Conservation (phyloP, 352 stramenopile genomes). For the Phytophthora idaei region DNA sequence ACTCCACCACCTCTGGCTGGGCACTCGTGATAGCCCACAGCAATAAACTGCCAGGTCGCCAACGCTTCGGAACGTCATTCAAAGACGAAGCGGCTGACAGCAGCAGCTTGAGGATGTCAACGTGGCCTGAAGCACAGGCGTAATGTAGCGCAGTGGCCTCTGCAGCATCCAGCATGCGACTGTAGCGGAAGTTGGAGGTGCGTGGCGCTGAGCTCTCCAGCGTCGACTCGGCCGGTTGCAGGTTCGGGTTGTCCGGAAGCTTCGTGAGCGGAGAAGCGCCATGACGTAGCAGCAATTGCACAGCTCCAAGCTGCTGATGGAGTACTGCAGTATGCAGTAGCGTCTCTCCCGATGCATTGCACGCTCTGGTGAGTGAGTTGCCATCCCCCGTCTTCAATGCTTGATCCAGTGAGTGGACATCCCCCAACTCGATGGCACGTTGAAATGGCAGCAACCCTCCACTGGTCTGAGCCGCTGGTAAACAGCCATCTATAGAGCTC, state of each 20-base stretch:
- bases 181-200: constrained; percentile 64
- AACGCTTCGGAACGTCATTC: constrained; percentile 24
- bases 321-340: constrained; percentile 73
- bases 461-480: constrained; percentile 42
- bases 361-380: constrained; percentile 9
- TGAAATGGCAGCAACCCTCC: constrained; percentile 47
- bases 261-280: constrained; percentile 47
- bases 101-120: constrained; percentile 72
- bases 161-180: constrained; percentile 49
- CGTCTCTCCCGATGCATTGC: constrained; percentile 66
- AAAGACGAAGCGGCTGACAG: constrained; percentile 21
- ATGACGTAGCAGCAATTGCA: constrained; percentile 56
- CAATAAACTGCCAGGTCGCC: constrained; percentile 54
- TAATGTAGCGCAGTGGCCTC: constrained; percentile 77
- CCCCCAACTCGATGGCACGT: constrained; percentile 62
- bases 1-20: constrained; percentile 49
- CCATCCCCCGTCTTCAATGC: constrained; percentile 15
- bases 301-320: constrained; percentile 51
- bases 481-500: constrained; percentile 20
- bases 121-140: constrained; percentile 52
- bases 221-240: constrained; percentile 26
- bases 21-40: constrained; percentile 68
- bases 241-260: constrained; percentile 34
- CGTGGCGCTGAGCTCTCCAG: constrained; percentile 57
- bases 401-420: constrained; percentile 36